Base-by-base conservation (phyloP, 345 rosid genomes). In the Capsella bursapastoris region DNA sequence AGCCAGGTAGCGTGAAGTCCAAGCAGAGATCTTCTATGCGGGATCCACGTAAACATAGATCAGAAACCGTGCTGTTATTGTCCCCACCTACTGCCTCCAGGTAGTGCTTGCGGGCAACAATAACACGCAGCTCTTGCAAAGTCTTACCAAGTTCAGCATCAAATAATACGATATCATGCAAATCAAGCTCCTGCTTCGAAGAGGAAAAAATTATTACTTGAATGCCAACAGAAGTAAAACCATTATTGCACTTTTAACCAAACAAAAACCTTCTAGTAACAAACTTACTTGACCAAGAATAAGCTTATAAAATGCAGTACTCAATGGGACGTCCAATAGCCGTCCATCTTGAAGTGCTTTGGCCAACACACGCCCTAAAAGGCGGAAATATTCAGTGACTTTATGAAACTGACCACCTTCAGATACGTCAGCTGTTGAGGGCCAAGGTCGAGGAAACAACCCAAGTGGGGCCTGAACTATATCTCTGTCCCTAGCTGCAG, bases 281-380 rank as follows among this genome's bases (percentile, higher is more conserved):
- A 34, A 68, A 53, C 91, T 74, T 84, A 96, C 99, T 72, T 96
- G 97, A 74, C 90, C 96, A 74, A 96, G 86, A 62, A 92, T 86
- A 69, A 92, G 90, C 82, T 96, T 92, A 74, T 87, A 90, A 68
- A 96, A 90, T 32, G 98, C 84, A 16, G 91, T 81, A 5, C 97
- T 90, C 69, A 96, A 72, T 40, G 97, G 90, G 70, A 96, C 79
- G 78, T 96, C 99, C 83, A 96, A 73, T 69, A 96, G 90, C 65
- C 99, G 86, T 61, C 99, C 99, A 81, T 96, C 99, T 85, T 96
- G 99, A 83, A 96, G 97, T 80, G 99, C 98, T 84, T 96, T 96
- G 31, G 99, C 98, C 93, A 90, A 89, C 72, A 89, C 93, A 64
- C 98, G 98, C 57, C 99, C 99, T 80, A 90, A 81, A 76, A 96